phyloP scores from a whole-genome alignment of 805 yeast species.

The Lipomyces sp. region DNA sequence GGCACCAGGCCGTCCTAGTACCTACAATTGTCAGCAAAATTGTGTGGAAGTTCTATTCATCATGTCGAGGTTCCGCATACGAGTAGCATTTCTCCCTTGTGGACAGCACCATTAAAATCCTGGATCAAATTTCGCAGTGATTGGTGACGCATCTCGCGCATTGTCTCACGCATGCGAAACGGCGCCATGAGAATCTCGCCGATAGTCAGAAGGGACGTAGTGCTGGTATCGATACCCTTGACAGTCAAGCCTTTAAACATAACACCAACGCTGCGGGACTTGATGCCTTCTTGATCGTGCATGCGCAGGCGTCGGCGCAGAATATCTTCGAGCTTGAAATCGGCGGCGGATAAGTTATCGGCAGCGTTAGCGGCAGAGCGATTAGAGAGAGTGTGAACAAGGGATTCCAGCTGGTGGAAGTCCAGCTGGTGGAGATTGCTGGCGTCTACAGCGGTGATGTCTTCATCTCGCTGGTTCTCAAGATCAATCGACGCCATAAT shows the following conservation, averaged over 20 bases:
- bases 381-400: slow-evolving; percentile 41
- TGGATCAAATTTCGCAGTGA: slow-evolving; percentile 39
- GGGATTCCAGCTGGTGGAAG: slow-evolving; percentile 10
- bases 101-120: slow-evolving; percentile 59
- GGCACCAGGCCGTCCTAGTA: slow-evolving; percentile 80
- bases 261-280: slow-evolving; percentile 46
- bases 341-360: slow-evolving; percentile 40
- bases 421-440: slow-evolving; percentile 18
- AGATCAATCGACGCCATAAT: slow-evolving; percentile 14
- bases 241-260: slow-evolving; percentile 49
- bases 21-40: slow-evolving; percentile 59
- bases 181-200: slow-evolving; percentile 48
- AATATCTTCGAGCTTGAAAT: slow-evolving; percentile 44
- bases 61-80: slow-evolving; percentile 47
- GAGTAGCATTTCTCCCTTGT: slow-evolving; percentile 69
- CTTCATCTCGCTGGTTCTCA: slow-evolving; percentile 20
- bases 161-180: slow-evolving; percentile 40
- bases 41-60: slow-evolving; percentile 24
- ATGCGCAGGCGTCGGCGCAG: slow-evolving; percentile 40
- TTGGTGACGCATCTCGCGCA: slow-evolving; percentile 16
- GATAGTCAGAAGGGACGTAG: slow-evolving; percentile 53
- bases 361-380: slow-evolving; percentile 39
- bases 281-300: slow-evolving; percentile 45
- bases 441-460: slow-evolving; percentile 14
- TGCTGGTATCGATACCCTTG: slow-evolving; percentile 55